A percentile compares a stretch with the other conserved stretches of the same genome.
Conservation (phyloP, 495 filamentous ascomycete genomes). For the Aspergillus olivimuriae region DNA sequence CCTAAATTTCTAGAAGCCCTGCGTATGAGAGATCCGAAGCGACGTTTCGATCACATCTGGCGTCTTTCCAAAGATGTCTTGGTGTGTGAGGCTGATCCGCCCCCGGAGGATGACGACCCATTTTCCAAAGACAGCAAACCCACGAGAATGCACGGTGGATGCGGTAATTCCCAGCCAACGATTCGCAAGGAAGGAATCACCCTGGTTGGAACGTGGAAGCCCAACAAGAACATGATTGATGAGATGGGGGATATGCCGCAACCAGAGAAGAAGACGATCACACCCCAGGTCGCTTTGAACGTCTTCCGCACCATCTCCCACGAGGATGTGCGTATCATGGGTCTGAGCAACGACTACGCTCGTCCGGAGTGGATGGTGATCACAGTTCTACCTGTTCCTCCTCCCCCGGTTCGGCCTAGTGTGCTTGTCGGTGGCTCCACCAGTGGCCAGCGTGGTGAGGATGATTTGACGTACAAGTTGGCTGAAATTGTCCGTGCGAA, state of each 20-base stretch:
- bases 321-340: slow-evolving; percentile 77
- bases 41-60: slow-evolving; percentile 86
- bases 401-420: slow-evolving; percentile 90
- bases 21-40: slow-evolving; percentile 80
- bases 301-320: slow-evolving; percentile 78
- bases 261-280: slow-evolving; percentile 77
- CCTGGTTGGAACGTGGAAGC: slow-evolving; percentile 76
- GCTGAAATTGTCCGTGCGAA: slow-evolving; percentile 98
- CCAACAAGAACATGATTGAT: slow-evolving; percentile 57
- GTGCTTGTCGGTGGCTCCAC: slow-evolving; percentile 88
- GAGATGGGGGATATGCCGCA: slow-evolving; percentile 60
- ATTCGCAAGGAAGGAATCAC: slow-evolving; percentile 80
- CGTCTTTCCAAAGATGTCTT: slow-evolving; percentile 78
- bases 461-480: slow-evolving; percentile 97
- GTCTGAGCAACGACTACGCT: slow-evolving; percentile 86
- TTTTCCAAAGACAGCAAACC: slow-evolving; percentile 43
- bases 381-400: slow-evolving; percentile 89
- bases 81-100: slow-evolving; percentile 68
- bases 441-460: slow-evolving; percentile 85
- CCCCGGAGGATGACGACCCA: slow-evolving; percentile 57
- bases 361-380: slow-evolving; percentile 98
- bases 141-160: slow-evolving; percentile 71
- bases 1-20: slow-evolving; percentile 74
- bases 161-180: slow-evolving; percentile 82
- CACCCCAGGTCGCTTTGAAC: slow-evolving; percentile 74